These are phyloP conservation scores for Rhodotorula babjevae DNA, from an alignment of 768 basidiomycete species.

Conservation along the genomic window DNA sequence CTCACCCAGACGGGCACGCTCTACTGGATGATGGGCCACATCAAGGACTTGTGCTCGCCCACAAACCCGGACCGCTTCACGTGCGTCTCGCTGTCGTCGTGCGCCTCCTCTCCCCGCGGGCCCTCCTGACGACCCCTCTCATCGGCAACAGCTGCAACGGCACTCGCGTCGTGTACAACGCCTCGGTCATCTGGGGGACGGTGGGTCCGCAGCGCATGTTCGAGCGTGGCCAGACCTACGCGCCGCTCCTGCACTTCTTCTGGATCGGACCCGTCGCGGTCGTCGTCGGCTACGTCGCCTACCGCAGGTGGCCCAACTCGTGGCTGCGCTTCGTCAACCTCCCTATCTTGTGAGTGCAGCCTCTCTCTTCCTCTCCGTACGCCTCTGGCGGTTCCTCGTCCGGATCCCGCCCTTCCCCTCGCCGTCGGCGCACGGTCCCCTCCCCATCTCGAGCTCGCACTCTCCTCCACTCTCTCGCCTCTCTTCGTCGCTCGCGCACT, in stretches of 20 bases:
- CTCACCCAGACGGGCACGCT: slow-evolving; percentile 53
- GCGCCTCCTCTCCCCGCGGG: no score
- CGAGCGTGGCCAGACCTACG: slow-evolving; percentile 55
- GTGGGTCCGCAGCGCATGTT: slow-evolving; percentile 53
- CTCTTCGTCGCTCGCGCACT: no score
- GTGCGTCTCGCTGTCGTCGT: background rate
- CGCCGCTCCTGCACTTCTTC: slow-evolving; percentile 70
- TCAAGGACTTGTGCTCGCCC: background rate
- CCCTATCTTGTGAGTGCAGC: slow-evolving; percentile 57
- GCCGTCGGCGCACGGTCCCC: no score
- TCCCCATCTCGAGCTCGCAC: no score
- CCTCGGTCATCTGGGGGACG: slow-evolving; percentile 50
- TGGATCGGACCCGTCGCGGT: slow-evolving; percentile 75
- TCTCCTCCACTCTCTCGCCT: no score
- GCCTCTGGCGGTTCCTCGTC: no score
- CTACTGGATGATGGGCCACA: slow-evolving; percentile 55
- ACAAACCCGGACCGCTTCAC: background rate
- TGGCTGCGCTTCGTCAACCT: slow-evolving; percentile 73
- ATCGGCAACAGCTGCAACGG: background rate
- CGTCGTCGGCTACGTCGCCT: slow-evolving; percentile 72
- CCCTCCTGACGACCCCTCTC: slow-evolving; percentile 45
- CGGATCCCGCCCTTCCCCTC: no score
- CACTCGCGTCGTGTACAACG: background rate
- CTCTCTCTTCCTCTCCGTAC: no score
- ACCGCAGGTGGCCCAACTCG: slow-evolving; percentile 58